Base-by-base conservation (phyloP, 371 early-diverging fungal genomes). In the Chytridiales sp. region DNA sequence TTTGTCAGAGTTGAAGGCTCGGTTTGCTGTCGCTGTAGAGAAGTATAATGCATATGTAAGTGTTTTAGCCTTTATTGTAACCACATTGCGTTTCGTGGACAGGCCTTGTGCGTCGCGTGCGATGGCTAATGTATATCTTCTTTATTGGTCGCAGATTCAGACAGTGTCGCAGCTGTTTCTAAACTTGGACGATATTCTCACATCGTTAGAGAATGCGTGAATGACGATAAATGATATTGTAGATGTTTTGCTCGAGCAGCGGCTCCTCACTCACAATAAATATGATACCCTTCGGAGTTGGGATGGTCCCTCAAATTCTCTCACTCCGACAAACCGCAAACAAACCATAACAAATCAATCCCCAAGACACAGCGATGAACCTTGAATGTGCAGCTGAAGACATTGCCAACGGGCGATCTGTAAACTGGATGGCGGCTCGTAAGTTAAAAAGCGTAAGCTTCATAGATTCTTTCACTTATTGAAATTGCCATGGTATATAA, bases 1-100 rank as follows among this genome's bases (percentile, higher is more conserved):
- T 4, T 49, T 53, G 3, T 19, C 49, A 0, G 47, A 47, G 21
- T n/a, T 64, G 32, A 64, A 58, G 51, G 51, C 50, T 19, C 46
- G 53, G 44, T 58, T 64, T 38, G 50, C 52, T 38, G 46, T 46
- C 3, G 38, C 58, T 13, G 29, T 64, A 27, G 30, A 57, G 26
- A 59, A 64, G 8, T 64, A 64, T 59, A 64, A 64, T 31, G 59
- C 57, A 21, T 56, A 63, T 22, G 63, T 63, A 31, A 41, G 52
- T 52, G 6, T 8, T 19, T 50, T 21, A 29, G 26, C 21, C 32
- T 49, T 49, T 17, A 13, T 49, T 30, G 13, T 55, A 24, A 41
- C 40, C 27, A 38, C 17, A 26, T 49, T 32, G 5, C 21, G 22
- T 27, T 9, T 13, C 13, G n/a, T n/a, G n/a, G n/a, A n/a, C n/a